These are phyloP conservation scores for Capsicum rhomboideum DNA, from an alignment of 257 asterid genomes.

Conservation along the genomic window DNA sequence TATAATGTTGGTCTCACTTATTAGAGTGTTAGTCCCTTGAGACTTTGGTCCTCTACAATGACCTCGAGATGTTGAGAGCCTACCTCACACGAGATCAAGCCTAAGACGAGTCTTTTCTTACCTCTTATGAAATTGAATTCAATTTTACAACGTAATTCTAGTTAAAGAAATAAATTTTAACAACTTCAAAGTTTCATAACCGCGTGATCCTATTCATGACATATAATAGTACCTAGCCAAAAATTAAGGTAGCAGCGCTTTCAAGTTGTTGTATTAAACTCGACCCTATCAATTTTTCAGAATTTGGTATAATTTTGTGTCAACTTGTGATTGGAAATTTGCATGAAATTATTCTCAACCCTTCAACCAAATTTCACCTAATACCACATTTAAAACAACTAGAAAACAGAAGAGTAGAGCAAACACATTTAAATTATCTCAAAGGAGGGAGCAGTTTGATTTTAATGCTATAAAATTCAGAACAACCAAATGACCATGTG, in stretches of 20 bases:
- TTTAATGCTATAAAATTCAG: conserved; percentile 4
- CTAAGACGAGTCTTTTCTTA: background rate
- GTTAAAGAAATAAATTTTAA: background rate
- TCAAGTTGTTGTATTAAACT: conserved; percentile 7
- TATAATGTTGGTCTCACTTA: too few relatives aligned
- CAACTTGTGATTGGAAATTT: conserved; percentile 3
- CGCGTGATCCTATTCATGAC: background rate
- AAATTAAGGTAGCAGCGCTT: conserved; percentile 1
- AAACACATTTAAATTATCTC: conserved; percentile 14
- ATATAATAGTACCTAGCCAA: conserved; percentile 1
- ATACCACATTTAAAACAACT: conserved; percentile 35
- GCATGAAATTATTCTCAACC: conserved; percentile 14
- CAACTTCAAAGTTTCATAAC: background rate
- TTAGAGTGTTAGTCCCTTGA: too few relatives aligned
- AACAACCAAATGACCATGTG: conserved; percentile 43
- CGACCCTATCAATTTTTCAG: conserved; percentile 11
- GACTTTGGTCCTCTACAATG: background rate
- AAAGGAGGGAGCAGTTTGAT: conserved; percentile 6
- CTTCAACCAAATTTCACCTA: conserved; percentile 70
- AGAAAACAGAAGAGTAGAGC: conserved; percentile 42
- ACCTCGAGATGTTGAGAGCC: background rate
- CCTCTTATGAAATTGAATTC: background rate
- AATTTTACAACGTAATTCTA: background rate
- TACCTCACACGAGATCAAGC: background rate
- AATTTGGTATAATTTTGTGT: conserved; percentile 3